Evolutionary conservation across 352 stramenopile genomes (phyloP).

Genomic region (Blastocystis sp.): DNA sequence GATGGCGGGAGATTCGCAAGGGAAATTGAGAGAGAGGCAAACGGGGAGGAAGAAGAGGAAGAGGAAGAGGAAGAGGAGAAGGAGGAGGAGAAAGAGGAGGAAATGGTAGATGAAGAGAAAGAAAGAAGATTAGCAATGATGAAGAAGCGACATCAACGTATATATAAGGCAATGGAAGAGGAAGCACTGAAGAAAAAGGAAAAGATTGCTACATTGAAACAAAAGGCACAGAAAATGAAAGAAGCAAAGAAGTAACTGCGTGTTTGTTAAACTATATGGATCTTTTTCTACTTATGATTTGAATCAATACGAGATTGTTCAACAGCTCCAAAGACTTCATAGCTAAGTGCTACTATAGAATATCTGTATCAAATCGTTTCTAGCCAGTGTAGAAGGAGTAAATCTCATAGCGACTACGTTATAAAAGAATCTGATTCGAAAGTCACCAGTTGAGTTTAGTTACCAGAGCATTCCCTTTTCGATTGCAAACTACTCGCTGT

Average conservation of each 20-base stretch:
- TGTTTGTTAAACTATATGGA: background rate
- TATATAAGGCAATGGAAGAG: conserved; percentile 68
- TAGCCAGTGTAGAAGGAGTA: no score
- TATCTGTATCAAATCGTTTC: no score
- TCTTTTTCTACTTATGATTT: no score
- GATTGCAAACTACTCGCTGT: no score
- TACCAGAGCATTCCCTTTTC: no score
- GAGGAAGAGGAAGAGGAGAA: conserved; percentile 71
- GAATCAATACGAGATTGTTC: no score
- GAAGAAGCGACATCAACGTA: conserved; percentile 69
- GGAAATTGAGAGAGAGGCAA: conserved; percentile 58
- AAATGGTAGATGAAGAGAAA: background rate
- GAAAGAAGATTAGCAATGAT: conserved; percentile 32
- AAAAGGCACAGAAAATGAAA: background rate
- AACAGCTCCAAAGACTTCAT: no score
- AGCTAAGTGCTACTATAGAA: no score
- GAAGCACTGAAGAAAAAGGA: conserved; percentile 68
- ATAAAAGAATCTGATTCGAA: no score
- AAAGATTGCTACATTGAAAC: conserved; percentile 64
- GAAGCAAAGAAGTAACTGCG: background rate
- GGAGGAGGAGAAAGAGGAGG: conserved; percentile 69
- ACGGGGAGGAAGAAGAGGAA: conserved; percentile 64
- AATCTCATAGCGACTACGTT: no score
- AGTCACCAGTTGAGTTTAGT: no score
- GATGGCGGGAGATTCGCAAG: conserved; percentile 65